These are phyloP conservation scores for Austroboletus niveus DNA, from an alignment of 1,284 basidiomycete genomes.

Conservation along the genomic window DNA sequence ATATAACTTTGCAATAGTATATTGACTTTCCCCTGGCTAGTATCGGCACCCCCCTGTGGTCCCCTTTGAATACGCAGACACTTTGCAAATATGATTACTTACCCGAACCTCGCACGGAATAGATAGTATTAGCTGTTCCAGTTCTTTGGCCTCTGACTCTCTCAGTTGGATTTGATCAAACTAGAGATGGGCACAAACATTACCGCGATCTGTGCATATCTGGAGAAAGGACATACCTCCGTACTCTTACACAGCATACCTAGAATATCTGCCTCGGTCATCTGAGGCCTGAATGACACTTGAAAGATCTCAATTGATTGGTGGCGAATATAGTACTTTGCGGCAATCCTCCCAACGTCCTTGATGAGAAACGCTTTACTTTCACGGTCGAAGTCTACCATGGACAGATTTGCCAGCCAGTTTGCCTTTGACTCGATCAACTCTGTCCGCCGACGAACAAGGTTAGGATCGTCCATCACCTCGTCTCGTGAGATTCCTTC, in stretches of 20 bases:
- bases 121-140: constrained; percentile 68
- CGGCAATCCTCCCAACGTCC: constrained; percentile 92
- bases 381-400: constrained; percentile 83
- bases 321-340: constrained; percentile 93
- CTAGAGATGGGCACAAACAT: constrained; percentile 37
- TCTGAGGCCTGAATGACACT: constrained; percentile 72
- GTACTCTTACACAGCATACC: constrained; percentile 86
- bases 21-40: constrained; percentile 85
- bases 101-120: constrained; percentile 82
- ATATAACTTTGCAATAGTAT: constrained; percentile 93
- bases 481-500: constrained; percentile 80
- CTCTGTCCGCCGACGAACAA: constrained; percentile 73
- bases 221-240: constrained; percentile 56
- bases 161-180: constrained; percentile 95
- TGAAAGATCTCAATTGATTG: constrained; percentile 85
- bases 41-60: constrained; percentile 71
- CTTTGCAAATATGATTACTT: constrained; percentile 13
- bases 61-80: not conserved
- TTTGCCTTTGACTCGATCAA: constrained; percentile 73
- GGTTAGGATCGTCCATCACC: constrained; percentile 72
- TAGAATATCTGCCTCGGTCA: constrained; percentile 95
- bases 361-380: constrained; percentile 69
- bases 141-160: constrained; percentile 86
- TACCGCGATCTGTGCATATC: not conserved
- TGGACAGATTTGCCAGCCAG: constrained; percentile 72